Base-by-base conservation (phyloP, 441 rosid genomes). In the Isatis lusitanica region DNA sequence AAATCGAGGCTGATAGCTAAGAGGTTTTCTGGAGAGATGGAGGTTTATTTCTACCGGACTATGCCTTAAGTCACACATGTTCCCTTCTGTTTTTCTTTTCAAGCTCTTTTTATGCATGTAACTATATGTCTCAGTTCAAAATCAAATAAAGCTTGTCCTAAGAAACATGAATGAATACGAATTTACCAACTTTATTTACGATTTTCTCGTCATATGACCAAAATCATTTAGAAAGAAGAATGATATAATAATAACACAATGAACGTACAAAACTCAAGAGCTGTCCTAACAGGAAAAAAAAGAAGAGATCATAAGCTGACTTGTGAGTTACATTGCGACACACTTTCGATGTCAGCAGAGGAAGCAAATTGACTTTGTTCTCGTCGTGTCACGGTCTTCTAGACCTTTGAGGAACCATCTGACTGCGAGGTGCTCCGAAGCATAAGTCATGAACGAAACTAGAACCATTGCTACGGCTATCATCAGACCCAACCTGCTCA, bases 391-490 rank as follows among this genome's bases (percentile, higher is more conserved):
- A 42, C 85, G 74, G 52, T 92, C 95, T 79, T 88, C 93, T 36
- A 86, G 78, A 61, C 97, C 95, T 82, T 75, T 85, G 64, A 85
- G 74, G 77, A 87, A 93, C 39, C 91, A 87, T 68, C 81, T 79
- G 30, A 86, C 63, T 4, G 93, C 88, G 6, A 95, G 97, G 73
- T 86, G 91, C 86, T 89, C 94, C 0, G 96, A 69, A 46, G 94
- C 94, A 71, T 92, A 87, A 63, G 97, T 88, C 97, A 94, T 95
- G 85, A 86, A 89, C 47, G 98, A 88, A 46, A 90, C 95, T 75
- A 95, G 74, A 73, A 88, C 73, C n/a, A 91, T 70, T 69, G 93
- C 97, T 77, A 91, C 97, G 0, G 68, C 91, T 64, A 85, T 87
- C 92, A 89, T 93, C 84, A 91, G 75, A 28, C 95, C 98, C 62